A percentile compares a stretch with the other conserved stretches of the same genome.
Conservation (phyloP, 495 filamentous ascomycete species). For the Entonaema liquescens region DNA sequence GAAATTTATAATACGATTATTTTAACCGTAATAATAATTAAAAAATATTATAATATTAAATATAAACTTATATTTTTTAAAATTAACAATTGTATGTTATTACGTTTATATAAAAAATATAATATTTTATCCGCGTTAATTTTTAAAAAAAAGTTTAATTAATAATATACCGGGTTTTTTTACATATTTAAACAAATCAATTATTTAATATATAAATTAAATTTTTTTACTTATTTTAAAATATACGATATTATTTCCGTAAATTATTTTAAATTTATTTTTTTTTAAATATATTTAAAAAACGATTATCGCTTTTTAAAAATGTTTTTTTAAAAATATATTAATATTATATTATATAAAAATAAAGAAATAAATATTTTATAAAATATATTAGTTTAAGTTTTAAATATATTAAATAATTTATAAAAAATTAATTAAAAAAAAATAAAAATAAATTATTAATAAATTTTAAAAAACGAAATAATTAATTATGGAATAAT, state of each 20-base stretch:
- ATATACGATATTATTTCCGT: not conserved
- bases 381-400: not conserved
- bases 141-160: no score
- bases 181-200: no score
- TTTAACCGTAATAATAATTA: no score
- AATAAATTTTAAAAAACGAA: not conserved
- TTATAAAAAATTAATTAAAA: not conserved
- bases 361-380: slow-evolving; percentile 3
- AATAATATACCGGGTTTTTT: no score
- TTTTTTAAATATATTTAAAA: no score
- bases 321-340: not conserved
- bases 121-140: no score
- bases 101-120: no score
- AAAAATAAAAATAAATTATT: not conserved
- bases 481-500: no score
- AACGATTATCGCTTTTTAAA: not conserved
- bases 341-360: not conserved
- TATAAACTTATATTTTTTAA: slow-evolving; percentile 4
- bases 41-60: not conserved
- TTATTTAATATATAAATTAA: not conserved
- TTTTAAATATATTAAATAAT: not conserved
- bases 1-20: no score
- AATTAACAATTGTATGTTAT: not conserved
- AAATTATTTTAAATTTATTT: not conserved
- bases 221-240: not conserved